Percentiles rank a stretch among this genome's conserved stretches.
phyloP scores from a whole-genome alignment of 2,329 filamentous ascomycete genomes.

The Davidsoniella eucalypti region DNA sequence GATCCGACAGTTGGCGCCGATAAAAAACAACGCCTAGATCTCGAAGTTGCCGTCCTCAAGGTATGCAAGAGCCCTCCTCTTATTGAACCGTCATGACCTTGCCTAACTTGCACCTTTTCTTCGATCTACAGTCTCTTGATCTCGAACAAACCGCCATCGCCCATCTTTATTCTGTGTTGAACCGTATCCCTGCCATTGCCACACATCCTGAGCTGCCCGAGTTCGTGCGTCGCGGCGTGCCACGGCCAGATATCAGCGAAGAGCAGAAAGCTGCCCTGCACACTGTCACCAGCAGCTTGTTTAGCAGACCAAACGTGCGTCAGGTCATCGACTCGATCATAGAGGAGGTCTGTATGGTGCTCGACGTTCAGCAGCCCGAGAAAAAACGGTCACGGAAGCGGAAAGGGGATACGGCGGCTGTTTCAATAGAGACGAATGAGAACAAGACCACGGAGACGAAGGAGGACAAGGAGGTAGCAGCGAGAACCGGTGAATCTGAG shows the following conservation, averaged over 20 bases:
- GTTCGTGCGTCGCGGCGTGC: constrained; percentile 28
- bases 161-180: constrained; percentile 37
- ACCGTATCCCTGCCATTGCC: constrained; percentile 36
- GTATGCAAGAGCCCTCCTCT: constrained; percentile 18
- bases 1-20: constrained; percentile 29
- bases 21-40: constrained; percentile 43
- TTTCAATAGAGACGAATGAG: constrained; percentile 8
- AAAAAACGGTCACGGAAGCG: constrained; percentile 22
- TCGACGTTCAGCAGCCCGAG: constrained; percentile 32
- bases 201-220: constrained; percentile 33
- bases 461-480: constrained; percentile 13
- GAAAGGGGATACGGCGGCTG: constrained; percentile 16
- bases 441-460: constrained; percentile 5
- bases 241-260: constrained; percentile 34
- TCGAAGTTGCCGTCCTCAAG: constrained; percentile 41
- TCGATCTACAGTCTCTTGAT: constrained; percentile 31
- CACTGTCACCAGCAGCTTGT: constrained; percentile 43
- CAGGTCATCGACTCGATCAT: constrained; percentile 32
- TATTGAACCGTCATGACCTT: not conserved
- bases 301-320: constrained; percentile 34
- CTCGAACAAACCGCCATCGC: constrained; percentile 39
- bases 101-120: not conserved
- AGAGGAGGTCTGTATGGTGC: constrained; percentile 29
- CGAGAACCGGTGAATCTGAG: constrained; percentile 10
- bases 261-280: constrained; percentile 36